Evolutionary conservation across 306 rosid species (phyloP).

Genomic region (Ammopiptanthus mongolicus): DNA sequence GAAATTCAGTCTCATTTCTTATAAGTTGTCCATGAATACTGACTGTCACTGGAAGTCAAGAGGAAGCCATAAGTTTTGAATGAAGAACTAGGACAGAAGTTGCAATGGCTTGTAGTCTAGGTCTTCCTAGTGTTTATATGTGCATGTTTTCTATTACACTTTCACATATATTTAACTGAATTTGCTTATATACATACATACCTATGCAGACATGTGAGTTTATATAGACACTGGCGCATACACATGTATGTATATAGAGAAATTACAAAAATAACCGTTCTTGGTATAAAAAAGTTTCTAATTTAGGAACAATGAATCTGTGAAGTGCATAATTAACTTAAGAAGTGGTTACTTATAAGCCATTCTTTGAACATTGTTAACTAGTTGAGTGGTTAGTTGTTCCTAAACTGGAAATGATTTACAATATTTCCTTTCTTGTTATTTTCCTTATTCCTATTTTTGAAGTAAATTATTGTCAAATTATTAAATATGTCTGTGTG

Average conservation of each 20-base stretch:
- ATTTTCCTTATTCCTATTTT: not conserved
- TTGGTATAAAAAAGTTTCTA: not conserved
- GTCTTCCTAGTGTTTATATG: not conserved
- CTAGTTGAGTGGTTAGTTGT: not conserved
- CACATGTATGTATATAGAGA: not conserved
- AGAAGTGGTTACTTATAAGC: not conserved
- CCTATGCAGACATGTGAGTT: not conserved
- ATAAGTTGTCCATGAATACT: not conserved
- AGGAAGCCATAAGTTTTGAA: conserved; percentile 1
- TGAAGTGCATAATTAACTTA: not conserved
- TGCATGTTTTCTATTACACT: not conserved
- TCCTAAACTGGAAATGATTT: conserved; percentile 1
- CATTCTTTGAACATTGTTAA: conserved; percentile 4
- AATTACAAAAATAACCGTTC: not conserved
- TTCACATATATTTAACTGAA: not conserved
- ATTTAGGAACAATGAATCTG: not conserved
- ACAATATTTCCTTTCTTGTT: not conserved
- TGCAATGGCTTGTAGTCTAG: conserved; percentile 3
- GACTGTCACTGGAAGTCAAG: not conserved
- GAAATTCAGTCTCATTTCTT: conserved; percentile 5
- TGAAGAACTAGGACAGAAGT: conserved; percentile 2
- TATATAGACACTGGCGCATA: not conserved
- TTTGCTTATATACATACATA: not conserved
- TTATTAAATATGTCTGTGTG: not conserved
- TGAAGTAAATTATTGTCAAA: not conserved